Evolutionary conservation across 2,329 filamentous ascomycete species (phyloP).

Genomic region (Fusarium cicatricum): DNA sequence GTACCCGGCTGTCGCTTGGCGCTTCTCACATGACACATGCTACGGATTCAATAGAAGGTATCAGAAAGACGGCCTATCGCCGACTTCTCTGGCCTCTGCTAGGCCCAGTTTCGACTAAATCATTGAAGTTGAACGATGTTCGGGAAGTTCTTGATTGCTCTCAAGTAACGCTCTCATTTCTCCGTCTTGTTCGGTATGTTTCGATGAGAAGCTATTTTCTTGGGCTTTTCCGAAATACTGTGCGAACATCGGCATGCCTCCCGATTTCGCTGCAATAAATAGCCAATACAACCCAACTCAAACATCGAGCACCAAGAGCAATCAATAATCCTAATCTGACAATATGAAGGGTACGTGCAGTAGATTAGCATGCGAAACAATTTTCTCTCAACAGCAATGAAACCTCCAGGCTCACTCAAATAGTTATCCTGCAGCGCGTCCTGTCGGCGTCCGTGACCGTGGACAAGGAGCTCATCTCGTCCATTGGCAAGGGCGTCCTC

Average conservation of each 20-base stretch:
- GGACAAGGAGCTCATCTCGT: conserved; percentile 87
- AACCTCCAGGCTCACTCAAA: conserved; percentile 16
- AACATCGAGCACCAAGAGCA: conserved; percentile 2
- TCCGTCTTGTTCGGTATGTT: neutral
- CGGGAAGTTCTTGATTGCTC: no score
- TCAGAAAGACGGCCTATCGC: neutral
- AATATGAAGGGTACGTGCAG: conserved; percentile 38
- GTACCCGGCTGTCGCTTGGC: conserved; percentile 20
- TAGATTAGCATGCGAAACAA: neutral
- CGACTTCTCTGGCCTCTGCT: neutral
- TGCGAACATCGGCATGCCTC: conserved; percentile 24
- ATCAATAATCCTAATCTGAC: neutral
- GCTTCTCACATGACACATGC: conserved; percentile 36
- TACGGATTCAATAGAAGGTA: conserved; percentile 13
- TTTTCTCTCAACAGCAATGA: neutral
- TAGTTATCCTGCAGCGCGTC: conserved; percentile 92
- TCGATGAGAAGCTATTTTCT: neutral
- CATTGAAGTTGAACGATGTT: no score
- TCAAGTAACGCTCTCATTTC: neutral
- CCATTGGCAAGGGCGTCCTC: conserved; percentile 87
- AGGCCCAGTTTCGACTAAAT: neutral
- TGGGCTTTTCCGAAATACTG: neutral
- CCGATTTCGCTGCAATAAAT: conserved; percentile 25
- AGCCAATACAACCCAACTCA: neutral
- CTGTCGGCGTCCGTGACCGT: conserved; percentile 96